Evolutionary conservation across 2,329 filamentous ascomycete genomes (phyloP), one percentile per base, ranked within the genome.

Genomic region (Fusarium phyllophilum): DNA sequence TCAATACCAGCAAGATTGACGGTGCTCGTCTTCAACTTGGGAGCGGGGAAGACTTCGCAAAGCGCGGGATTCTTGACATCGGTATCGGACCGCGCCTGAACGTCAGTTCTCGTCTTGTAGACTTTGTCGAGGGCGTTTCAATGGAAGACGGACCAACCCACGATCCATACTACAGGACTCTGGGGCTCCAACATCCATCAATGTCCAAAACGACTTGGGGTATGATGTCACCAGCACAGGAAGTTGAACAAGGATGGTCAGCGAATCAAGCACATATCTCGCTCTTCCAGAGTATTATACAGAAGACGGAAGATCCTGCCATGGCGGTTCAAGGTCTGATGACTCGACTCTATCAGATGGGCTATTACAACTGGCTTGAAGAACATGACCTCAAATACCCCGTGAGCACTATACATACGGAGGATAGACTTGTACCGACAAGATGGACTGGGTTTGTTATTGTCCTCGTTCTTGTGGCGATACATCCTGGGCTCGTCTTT

Each of bases 11-110:
- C 3, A 63, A 17, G 8, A 17, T 5, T 9, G 26, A 26, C n/a
- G 11, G 29, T 3, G 36, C 29, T 12, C 36, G 8, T n/a, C 34
- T 55, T 6, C 68, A 58, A n/a, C 36, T 70, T 42, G 68, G 41
- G n/a, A 36, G 26, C 22, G 51, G 26, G 42, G 11, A 13, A 17
- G 17, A 39, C 12, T 18, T 34, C 5, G 24, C 10, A 15, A 36
- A 20, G 14, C 65, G 60, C 13, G 59, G 60, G 20, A 65, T 65
- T 22, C 38, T 70, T 10, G 10, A 60, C 14, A 51, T 61, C 17
- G 7, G 33, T 6, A 22, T 54, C 24, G 33, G 33, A 2, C 5
- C 18, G n/a, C 33, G 18, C 5, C 18, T 38, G 13, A 22, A 54
- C 10, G n/a, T 26, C 18, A 54, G 34, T 15, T 26, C 34, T 36